Percentiles rank a stretch among this genome's conserved stretches.
Conservation (phyloP, 768 basidiomycete species). For the Lentinula edodes region DNA sequence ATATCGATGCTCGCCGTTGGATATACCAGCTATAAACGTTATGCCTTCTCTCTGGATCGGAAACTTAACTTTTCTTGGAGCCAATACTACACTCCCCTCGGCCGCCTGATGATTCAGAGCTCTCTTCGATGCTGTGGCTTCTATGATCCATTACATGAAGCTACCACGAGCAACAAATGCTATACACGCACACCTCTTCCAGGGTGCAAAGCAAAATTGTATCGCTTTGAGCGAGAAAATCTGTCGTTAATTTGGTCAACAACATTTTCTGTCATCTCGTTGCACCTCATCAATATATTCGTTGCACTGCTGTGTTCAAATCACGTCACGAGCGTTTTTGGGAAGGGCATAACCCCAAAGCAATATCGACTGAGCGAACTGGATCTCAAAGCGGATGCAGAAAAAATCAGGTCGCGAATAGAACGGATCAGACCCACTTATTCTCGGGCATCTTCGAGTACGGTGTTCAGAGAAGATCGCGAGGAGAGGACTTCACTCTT, state of each 20-base stretch:
- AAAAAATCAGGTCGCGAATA: conserved; percentile 19
- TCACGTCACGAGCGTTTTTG: conserved; percentile 57
- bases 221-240: conserved; percentile 43
- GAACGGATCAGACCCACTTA: conserved; percentile 13
- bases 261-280: conserved; percentile 50
- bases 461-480: conserved; percentile 19
- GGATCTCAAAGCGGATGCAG: conserved; percentile 40
- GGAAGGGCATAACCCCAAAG: conserved; percentile 58
- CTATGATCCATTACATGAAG: conserved; percentile 55
- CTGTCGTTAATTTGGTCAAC: conserved; percentile 43
- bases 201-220: conserved; percentile 61
- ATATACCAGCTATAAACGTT: conserved; percentile 60
- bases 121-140: conserved; percentile 63
- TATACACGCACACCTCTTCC: conserved; percentile 58
- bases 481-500: conserved; percentile 10
- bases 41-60: conserved; percentile 56
- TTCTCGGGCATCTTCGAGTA: conserved; percentile 17
- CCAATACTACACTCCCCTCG: conserved; percentile 49
- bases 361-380: conserved; percentile 47
- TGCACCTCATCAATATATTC: conserved; percentile 57
- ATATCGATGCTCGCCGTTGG: conserved; percentile 53
- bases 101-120: conserved; percentile 55
- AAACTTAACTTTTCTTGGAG: conserved; percentile 70
- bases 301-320: conserved; percentile 62
- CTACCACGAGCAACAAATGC: conserved; percentile 50